A percentile compares a stretch with the other conserved stretches of the same genome.
Evolutionary conservation across 2,329 filamentous ascomycete genomes (phyloP).

Genomic region (Colletotrichum spaethianum): DNA sequence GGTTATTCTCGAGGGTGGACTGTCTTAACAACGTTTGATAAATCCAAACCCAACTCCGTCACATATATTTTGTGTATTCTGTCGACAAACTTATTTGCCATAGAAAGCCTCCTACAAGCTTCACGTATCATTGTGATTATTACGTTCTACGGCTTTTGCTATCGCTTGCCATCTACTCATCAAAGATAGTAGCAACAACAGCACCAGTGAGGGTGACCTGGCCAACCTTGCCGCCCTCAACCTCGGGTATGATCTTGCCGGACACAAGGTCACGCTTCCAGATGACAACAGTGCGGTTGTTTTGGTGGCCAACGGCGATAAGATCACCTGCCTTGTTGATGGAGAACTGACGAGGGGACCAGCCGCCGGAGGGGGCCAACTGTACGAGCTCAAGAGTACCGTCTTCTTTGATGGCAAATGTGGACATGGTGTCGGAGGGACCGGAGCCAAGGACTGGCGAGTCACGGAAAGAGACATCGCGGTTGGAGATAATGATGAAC

Average conservation of each 20-base stretch:
- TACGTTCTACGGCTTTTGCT: background rate
- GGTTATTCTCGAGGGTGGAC: background rate
- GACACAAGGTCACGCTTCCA: conserved; percentile 41
- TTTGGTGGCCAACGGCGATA: conserved; percentile 40
- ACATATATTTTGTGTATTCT: background rate
- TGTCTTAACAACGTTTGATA: background rate
- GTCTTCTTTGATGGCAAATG: conserved; percentile 41
- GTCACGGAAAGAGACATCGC: conserved; percentile 40
- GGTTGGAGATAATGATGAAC: conserved; percentile 40
- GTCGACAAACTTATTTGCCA: too few species aligned
- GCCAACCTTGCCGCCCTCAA: conserved; percentile 43
- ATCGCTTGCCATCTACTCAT: conserved; percentile 30
- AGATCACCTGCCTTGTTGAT: conserved; percentile 42
- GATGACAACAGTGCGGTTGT: conserved; percentile 41
- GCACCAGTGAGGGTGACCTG: conserved; percentile 39
- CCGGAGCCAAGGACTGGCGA: conserved; percentile 41
- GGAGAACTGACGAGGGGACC: conserved; percentile 42
- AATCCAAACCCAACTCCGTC: background rate
- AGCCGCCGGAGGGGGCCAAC: conserved; percentile 40
- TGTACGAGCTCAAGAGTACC: conserved; percentile 41
- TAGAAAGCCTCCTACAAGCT: background rate
- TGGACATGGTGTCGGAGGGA: conserved; percentile 41
- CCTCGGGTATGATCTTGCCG: conserved; percentile 42
- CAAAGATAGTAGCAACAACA: conserved; percentile 42
- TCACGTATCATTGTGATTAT: too few species aligned